These are phyloP conservation scores for Artemisia princeps DNA, from an alignment of 140 eudicot genomes.

Conservation along the genomic window DNA sequence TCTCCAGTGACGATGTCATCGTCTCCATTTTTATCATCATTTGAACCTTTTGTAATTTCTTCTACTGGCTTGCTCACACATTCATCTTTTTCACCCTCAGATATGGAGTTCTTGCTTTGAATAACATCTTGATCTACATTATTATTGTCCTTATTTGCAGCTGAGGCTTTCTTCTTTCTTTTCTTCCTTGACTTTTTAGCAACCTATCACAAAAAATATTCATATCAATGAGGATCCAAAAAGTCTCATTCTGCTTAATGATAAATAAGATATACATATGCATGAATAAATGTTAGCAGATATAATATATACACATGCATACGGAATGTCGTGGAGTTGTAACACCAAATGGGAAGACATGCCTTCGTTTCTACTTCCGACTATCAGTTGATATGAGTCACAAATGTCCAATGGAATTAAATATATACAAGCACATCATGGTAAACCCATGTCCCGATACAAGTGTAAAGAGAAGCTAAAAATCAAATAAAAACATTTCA, in stretches of 20 bases:
- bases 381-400: not conserved
- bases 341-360: constrained; percentile 3
- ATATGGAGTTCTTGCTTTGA: constrained; percentile 23
- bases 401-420: not conserved
- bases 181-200: constrained; percentile 69
- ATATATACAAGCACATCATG: constrained; percentile 13
- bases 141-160: constrained; percentile 36
- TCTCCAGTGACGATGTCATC: constrained; percentile 23
- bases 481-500: not conserved
- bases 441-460: not conserved
- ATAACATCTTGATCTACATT: constrained; percentile 10
- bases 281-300: no score
- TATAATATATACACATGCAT: not conserved
- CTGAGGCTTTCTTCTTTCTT: constrained; percentile 39
- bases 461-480: constrained; percentile 10
- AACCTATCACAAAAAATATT: constrained; percentile 42
- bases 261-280: no score
- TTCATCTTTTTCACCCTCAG: constrained; percentile 34
- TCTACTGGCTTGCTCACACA: constrained; percentile 25
- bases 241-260: not conserved
- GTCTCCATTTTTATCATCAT: constrained; percentile 29
- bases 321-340: not conserved
- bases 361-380: not conserved
- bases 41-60: constrained; percentile 23
- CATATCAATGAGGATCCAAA: constrained; percentile 17